These are phyloP conservation scores for Prunella vulgaris DNA, from an alignment of 257 asterid genomes.

Conservation along the genomic window DNA sequence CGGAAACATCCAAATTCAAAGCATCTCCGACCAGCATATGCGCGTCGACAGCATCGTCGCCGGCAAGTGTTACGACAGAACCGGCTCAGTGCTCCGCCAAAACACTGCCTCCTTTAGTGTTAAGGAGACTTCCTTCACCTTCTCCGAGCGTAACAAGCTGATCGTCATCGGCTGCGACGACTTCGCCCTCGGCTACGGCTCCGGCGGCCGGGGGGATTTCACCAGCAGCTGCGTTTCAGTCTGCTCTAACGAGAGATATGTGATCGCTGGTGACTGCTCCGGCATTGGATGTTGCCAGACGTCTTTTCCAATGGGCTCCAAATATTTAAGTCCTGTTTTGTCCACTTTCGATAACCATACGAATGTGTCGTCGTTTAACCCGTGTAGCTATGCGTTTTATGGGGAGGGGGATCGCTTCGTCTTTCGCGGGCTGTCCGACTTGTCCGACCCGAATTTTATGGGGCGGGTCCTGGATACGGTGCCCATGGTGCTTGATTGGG, in stretches of 20 bases:
- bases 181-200: conserved; percentile 28
- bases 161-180: conserved; percentile 71
- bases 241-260: conserved; percentile 36
- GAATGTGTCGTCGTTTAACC: conserved; percentile 32
- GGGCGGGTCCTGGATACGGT: conserved; percentile 27
- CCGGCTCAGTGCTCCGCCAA: conserved; percentile 4
- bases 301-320: conserved; percentile 49
- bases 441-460: conserved; percentile 40
- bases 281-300: conserved; percentile 78
- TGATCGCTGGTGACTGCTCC: conserved; percentile 44
- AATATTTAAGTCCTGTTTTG: background rate
- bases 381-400: conserved; percentile 66
- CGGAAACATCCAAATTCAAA: conserved; percentile 21
- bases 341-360: conserved; percentile 22
- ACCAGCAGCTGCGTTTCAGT: conserved; percentile 47
- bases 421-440: conserved; percentile 47
- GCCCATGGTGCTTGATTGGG: conserved; percentile 69
- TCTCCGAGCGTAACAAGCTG: conserved; percentile 48
- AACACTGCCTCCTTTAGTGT: conserved; percentile 26
- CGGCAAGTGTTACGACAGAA: conserved; percentile 34
- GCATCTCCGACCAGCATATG: conserved; percentile 49
- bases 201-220: conserved; percentile 14
- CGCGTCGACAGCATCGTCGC: conserved; percentile 45
- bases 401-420: conserved; percentile 44
- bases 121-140: conserved; percentile 34